A percentile compares a stretch with the other conserved stretches of the same genome.
These are phyloP conservation scores for Cutaneotrichosporon sp. DNA, from an alignment of 1,284 basidiomycete species.

Conservation along the genomic window DNA sequence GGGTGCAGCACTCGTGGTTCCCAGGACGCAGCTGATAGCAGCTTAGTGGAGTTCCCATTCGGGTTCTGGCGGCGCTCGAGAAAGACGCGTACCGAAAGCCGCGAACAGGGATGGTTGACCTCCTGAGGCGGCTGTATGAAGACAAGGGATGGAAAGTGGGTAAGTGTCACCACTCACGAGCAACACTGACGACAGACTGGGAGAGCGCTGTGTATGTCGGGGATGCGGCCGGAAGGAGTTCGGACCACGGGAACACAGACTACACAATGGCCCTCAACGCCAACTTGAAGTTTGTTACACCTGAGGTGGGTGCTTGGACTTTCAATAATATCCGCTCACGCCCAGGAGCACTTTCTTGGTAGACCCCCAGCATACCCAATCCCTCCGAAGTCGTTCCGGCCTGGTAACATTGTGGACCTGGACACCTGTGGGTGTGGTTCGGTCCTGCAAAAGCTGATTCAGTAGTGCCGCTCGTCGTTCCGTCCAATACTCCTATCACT, in stretches of 20 bases:
- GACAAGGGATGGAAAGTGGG: conserved; percentile 62
- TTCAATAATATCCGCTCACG: not conserved
- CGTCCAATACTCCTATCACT: conserved; percentile 60
- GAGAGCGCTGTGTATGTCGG: conserved; percentile 71
- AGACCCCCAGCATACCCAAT: conserved; percentile 47
- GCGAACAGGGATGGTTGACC: conserved; percentile 79
- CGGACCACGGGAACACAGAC: conserved; percentile 74
- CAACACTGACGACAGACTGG: conserved; percentile 55
- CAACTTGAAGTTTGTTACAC: conserved; percentile 66
- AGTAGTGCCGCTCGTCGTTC: conserved; percentile 60
- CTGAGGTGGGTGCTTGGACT: conserved; percentile 52
- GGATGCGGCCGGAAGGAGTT: conserved; percentile 62
- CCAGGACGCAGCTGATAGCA: not conserved
- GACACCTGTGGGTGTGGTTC: conserved; percentile 2
- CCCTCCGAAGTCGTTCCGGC: conserved; percentile 39
- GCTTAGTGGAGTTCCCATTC: conserved; percentile 59
- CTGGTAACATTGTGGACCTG: conserved; percentile 11
- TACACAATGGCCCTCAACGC: conserved; percentile 78
- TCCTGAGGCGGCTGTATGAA: conserved; percentile 60
- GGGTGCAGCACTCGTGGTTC: conserved; percentile 29
- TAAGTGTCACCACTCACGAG: conserved; percentile 39
- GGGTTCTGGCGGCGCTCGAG: conserved; percentile 63
- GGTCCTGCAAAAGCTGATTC: conserved; percentile 1
- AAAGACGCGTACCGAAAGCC: conserved; percentile 78
- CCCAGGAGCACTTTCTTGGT: conserved; percentile 62